These are phyloP conservation scores for Cryphonectria nitschkei DNA, from an alignment of 2,329 filamentous ascomycete genomes.

Conservation along the genomic window DNA sequence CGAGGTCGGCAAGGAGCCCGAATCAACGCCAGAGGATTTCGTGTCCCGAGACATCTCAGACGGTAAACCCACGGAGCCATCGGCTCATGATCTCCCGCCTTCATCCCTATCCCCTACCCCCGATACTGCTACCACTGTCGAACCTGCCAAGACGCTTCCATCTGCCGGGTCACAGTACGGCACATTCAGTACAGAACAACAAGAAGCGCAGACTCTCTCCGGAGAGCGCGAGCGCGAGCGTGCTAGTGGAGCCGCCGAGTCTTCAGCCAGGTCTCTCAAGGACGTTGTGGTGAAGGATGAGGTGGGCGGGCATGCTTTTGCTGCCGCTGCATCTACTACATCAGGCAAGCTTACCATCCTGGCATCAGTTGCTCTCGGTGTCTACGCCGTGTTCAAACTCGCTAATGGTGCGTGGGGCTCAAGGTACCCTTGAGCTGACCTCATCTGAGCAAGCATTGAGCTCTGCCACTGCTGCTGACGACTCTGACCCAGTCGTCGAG, in stretches of 20 bases:
- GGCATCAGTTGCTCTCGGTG: constrained; percentile 30
- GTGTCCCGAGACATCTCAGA: constrained; percentile 21
- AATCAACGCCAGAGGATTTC: constrained; percentile 13
- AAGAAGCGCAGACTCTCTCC: constrained; percentile 20
- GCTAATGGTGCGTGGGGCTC: constrained; percentile 31
- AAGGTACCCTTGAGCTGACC: constrained; percentile 28
- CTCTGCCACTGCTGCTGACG: constrained; percentile 24
- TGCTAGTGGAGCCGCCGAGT: constrained; percentile 25
- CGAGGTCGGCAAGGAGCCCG: constrained; percentile 2
- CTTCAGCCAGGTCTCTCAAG: constrained; percentile 30
- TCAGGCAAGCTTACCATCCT: constrained; percentile 31
- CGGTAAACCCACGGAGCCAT: constrained; percentile 28
- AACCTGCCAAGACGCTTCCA: constrained; percentile 23
- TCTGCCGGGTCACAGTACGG: constrained; percentile 31
- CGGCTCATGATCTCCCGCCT: constrained; percentile 29
- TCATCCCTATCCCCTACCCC: constrained; percentile 17
- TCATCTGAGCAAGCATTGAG: constrained; percentile 23
- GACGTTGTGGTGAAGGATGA: constrained; percentile 29
- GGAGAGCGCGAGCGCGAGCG: constrained; percentile 26
- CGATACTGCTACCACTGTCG: constrained; percentile 30
- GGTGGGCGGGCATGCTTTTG: constrained; percentile 23
- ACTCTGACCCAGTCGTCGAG: constrained; percentile 25
- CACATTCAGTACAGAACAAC: constrained; percentile 28
- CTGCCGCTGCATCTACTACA: constrained; percentile 26
- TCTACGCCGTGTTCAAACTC: constrained; percentile 30